Evolutionary conservation across 345 rosid species (phyloP), one percentile per base, ranked within the genome.

Genomic region (Capsella bursapastoris): DNA sequence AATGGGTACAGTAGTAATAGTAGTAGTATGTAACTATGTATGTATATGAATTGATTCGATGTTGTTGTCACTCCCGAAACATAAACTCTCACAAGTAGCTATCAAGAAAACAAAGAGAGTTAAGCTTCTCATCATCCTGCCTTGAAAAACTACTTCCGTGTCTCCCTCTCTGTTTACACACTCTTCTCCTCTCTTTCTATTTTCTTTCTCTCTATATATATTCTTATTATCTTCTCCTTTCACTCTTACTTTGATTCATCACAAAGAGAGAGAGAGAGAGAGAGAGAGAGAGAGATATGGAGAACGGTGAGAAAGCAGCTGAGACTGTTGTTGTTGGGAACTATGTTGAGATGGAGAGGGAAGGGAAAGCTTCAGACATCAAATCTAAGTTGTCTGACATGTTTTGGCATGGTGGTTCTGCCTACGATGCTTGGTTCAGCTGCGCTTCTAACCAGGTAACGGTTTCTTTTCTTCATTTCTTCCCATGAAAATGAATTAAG

Each of bases 361-460:
- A 88, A 80, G 96, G 90, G 50, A 87, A 87, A 75, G 76, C 92
- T 18, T 64, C 58, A 28, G 76, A 78, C 81, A 45, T 87, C 73
- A 95, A 92, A 81, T 52, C 84, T 57, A 92, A 53, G 80, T 73
- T 95, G 10, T 92, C 97, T 41, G 80, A 78, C 37, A 71, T 95
- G 45, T 88, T 95, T 49, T 95, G 97, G 99, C 93, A 95, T 78
- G 99, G 99, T 3, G 99, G 97, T 22, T 95, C 99, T 70, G 93
- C 15, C 57, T 95, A 95, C 79, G 99, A 95, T 78, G 98, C 98
- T 70, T 94, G 98, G 98, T 94, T 94, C 68, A 94, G 98, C 83
- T 94, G 98, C 68, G 91, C 99, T 75, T 95, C 99, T 1, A 95
- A 92, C 68, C 99, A 95, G 96, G 99, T 50, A 9, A 18, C 10